phyloP scores from a whole-genome alignment of 805 yeast species.

The Candida chilensis region DNA sequence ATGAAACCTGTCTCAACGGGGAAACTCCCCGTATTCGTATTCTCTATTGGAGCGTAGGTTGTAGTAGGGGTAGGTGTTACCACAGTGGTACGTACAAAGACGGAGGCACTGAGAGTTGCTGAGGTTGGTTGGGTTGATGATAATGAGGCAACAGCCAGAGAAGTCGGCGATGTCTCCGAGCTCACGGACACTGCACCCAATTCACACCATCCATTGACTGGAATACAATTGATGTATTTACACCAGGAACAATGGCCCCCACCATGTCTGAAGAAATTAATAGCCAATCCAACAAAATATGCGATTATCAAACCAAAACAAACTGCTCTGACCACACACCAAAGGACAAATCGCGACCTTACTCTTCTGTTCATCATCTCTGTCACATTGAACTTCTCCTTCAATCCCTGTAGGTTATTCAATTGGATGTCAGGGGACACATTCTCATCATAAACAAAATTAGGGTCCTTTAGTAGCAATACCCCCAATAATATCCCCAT shows the following conservation, averaged over 20 bases:
- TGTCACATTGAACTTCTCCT: constrained; percentile 8
- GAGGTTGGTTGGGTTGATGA: too few relatives aligned
- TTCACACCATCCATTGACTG: constrained; percentile 66
- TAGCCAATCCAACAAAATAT: constrained; percentile 39
- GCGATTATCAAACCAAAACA: constrained; percentile 35
- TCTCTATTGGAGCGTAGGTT: too few relatives aligned
- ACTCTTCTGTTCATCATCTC: constrained; percentile 15
- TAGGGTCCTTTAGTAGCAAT: constrained; percentile 47
- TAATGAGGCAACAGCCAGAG: too few relatives aligned
- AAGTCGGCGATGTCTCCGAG: too few relatives aligned
- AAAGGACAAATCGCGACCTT: constrained; percentile 29
- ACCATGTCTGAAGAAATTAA: constrained; percentile 38
- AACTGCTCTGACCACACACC: constrained; percentile 42
- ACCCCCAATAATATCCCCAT: constrained; percentile 46
- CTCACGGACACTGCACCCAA: too few relatives aligned
- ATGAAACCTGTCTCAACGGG: too few relatives aligned
- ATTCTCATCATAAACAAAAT: constrained; percentile 17
- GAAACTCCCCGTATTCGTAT: too few relatives aligned
- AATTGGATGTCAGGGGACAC: constrained; percentile 11
- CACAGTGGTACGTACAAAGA: too few relatives aligned
- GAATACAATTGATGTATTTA: constrained; percentile 61
- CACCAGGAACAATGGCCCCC: constrained; percentile 60
- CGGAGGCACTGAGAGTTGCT: too few relatives aligned
- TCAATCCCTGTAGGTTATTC: constrained; percentile 8
- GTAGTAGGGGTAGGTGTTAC: too few relatives aligned